A percentile compares a stretch with the other conserved stretches of the same genome.
Evolutionary conservation across 192 early-diverging fungal species (phyloP).

Genomic region (Coemansia asiatica): DNA sequence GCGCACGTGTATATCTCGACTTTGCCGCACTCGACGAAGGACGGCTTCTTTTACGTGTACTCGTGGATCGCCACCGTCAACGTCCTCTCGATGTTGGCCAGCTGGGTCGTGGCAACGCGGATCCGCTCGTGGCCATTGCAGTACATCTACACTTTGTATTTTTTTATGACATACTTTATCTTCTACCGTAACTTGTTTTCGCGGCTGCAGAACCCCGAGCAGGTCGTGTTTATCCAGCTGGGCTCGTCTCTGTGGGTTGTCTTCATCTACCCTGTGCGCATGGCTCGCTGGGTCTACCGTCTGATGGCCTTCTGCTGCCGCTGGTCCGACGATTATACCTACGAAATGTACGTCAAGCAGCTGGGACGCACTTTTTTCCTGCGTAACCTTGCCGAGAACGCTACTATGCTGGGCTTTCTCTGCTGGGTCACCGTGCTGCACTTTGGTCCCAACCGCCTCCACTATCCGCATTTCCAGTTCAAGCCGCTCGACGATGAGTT

Average conservation of each 20-base stretch:
- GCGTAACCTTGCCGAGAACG: slow-evolving; percentile 74
- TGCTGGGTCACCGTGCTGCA: slow-evolving; percentile 69
- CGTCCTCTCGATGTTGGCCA: slow-evolving; percentile 63
- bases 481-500: slow-evolving; percentile 49
- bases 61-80: slow-evolving; percentile 71
- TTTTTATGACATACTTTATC: slow-evolving; percentile 79
- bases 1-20: slow-evolving; percentile 63
- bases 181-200: slow-evolving; percentile 80
- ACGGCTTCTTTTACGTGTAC: slow-evolving; percentile 72
- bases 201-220: slow-evolving; percentile 65
- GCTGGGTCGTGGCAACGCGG: slow-evolving; percentile 64
- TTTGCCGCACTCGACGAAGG: slow-evolving; percentile 59
- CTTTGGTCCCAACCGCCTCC: slow-evolving; percentile 66
- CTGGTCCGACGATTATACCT: slow-evolving; percentile 62
- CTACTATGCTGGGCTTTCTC: slow-evolving; percentile 74
- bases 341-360: slow-evolving; percentile 67
- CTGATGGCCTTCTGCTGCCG: slow-evolving; percentile 49
- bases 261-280: slow-evolving; percentile 71
- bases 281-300: slow-evolving; percentile 61
- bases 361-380: slow-evolving; percentile 70
- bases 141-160: slow-evolving; percentile 72
- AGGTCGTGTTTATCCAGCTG: slow-evolving; percentile 66
- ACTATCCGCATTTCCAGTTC: slow-evolving; percentile 73
- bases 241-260: slow-evolving; percentile 74
- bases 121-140: slow-evolving; percentile 68